Percentiles rank a stretch among this genome's conserved stretches.
Evolutionary conservation across 169 alveolate species (phyloP).

Genomic region (Cyclospora cayetanensis): DNA sequence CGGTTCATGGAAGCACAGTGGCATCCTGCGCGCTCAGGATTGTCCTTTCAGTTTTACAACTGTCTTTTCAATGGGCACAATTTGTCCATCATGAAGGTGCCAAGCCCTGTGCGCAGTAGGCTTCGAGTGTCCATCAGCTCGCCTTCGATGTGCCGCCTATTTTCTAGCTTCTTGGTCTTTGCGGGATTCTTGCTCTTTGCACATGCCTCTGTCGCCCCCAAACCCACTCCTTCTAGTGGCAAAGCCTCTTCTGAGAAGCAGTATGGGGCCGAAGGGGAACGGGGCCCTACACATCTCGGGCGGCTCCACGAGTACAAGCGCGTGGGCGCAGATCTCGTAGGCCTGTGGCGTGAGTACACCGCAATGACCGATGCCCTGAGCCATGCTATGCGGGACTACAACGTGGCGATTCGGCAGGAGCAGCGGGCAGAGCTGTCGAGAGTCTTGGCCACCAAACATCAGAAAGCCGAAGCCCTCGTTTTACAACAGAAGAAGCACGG

Average conservation of each 20-base stretch:
- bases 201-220: background rate
- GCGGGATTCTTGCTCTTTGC: background rate
- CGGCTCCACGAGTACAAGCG: conserved; percentile 23
- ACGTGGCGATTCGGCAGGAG: conserved; percentile 40
- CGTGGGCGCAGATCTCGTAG: background rate
- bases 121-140: too few relatives aligned
- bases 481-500: background rate
- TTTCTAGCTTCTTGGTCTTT: too few relatives aligned
- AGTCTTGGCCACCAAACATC: background rate
- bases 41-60: too few relatives aligned
- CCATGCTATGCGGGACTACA: conserved; percentile 66
- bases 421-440: background rate
- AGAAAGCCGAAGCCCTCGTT: background rate
- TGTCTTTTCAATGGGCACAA: too few relatives aligned
- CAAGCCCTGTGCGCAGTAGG: too few relatives aligned
- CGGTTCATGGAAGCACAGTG: too few relatives aligned
- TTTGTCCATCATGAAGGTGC: too few relatives aligned
- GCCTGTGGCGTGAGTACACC: conserved; percentile 43
- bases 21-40: too few relatives aligned
- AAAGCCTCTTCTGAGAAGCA: background rate
- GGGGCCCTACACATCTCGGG: background rate
- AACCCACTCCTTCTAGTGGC: background rate
- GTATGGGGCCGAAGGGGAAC: background rate
- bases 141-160: too few relatives aligned
- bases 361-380: conserved; percentile 7